A percentile compares a stretch with the other conserved stretches of the same genome.
phyloP scores from a whole-genome alignment of 2,329 filamentous ascomycete genomes.

The Byssochlamys sp. region DNA sequence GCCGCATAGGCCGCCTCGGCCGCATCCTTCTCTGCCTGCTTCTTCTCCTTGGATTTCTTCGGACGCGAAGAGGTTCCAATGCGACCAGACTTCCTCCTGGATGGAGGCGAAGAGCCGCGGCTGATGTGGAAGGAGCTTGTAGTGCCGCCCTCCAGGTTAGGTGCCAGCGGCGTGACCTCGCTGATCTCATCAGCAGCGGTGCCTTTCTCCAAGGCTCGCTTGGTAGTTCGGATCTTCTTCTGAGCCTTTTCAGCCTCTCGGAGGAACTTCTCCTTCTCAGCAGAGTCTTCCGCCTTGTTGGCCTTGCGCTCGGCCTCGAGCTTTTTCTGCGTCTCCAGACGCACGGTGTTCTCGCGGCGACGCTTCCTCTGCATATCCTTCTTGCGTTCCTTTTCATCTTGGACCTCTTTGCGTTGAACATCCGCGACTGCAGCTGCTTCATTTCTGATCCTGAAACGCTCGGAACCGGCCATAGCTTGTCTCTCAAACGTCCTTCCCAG shows the following conservation, averaged over 20 bases:
- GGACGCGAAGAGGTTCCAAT: conserved; percentile 50
- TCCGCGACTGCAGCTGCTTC: conserved; percentile 74
- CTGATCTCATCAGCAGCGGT: conserved; percentile 63
- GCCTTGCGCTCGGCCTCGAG: conserved; percentile 69
- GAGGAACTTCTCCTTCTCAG: conserved; percentile 69
- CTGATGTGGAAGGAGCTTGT: conserved; percentile 74
- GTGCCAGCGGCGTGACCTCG: conserved; percentile 61
- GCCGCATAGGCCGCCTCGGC: conserved; percentile 83
- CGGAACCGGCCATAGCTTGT: conserved; percentile 62
- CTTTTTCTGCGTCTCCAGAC: conserved; percentile 77
- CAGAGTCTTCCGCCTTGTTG: conserved; percentile 67
- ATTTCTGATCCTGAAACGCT: conserved; percentile 65
- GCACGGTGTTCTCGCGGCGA: conserved; percentile 85
- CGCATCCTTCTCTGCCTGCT: conserved; percentile 60
- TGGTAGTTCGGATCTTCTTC: conserved; percentile 86
- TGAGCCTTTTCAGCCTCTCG: conserved; percentile 81
- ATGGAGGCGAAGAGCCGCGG: conserved; percentile 40
- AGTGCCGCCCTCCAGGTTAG: conserved; percentile 73
- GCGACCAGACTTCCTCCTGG: conserved; percentile 47
- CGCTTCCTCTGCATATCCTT: conserved; percentile 99
- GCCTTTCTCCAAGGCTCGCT: conserved; percentile 74
- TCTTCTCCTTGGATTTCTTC: conserved; percentile 76
- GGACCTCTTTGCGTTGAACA: conserved; percentile 79
- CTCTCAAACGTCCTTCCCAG: conserved; percentile 52
- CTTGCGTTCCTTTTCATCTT: conserved; percentile 95